These are phyloP conservation scores for Cetradonia linearis DNA, from an alignment of 495 filamentous ascomycete species.

Conservation along the genomic window DNA sequence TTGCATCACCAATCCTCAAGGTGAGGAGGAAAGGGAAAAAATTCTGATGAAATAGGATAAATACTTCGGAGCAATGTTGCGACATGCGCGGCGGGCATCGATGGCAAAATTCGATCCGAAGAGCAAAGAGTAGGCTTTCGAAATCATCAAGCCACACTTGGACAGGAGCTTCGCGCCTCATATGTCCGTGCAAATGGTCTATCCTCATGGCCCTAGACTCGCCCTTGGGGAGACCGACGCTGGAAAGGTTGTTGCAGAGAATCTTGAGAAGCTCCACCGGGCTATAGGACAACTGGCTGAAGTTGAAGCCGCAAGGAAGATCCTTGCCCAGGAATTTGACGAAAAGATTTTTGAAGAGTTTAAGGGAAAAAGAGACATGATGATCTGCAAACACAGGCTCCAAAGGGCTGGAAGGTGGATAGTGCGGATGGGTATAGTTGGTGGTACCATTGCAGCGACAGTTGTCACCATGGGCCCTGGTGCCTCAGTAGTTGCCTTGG, in stretches of 20 bases:
- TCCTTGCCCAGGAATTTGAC: conserved; percentile 14
- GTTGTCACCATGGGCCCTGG: conserved; percentile 19
- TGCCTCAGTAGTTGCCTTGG: conserved; percentile 14
- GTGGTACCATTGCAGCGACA: conserved; percentile 14
- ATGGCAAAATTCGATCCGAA: conserved; percentile 14
- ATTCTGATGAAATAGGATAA: conserved; percentile 5
- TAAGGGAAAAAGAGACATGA: conserved; percentile 12
- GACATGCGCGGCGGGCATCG: neutral
- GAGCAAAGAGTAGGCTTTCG: conserved; percentile 10
- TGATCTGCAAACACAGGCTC: conserved; percentile 8
- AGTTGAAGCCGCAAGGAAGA: neutral
- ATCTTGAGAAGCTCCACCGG: conserved; percentile 8
- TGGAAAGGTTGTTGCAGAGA: conserved; percentile 16
- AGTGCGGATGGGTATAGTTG: conserved; percentile 11
- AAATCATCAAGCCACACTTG: conserved; percentile 19
- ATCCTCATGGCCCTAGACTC: conserved; percentile 12
- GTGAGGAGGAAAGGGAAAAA: conserved; percentile 5
- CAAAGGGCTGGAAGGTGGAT: conserved; percentile 16
- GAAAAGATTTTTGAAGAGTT: conserved; percentile 16
- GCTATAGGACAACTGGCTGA: neutral
- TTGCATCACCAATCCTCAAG: conserved; percentile 3
- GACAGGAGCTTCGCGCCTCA: conserved; percentile 10
- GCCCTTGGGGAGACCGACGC: conserved; percentile 19
- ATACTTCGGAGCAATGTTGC: conserved; percentile 14
- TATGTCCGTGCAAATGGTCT: conserved; percentile 18